Evolutionary conservation across 2,329 filamentous ascomycete species (phyloP).

Genomic region (Macrophomina phaseolina): DNA sequence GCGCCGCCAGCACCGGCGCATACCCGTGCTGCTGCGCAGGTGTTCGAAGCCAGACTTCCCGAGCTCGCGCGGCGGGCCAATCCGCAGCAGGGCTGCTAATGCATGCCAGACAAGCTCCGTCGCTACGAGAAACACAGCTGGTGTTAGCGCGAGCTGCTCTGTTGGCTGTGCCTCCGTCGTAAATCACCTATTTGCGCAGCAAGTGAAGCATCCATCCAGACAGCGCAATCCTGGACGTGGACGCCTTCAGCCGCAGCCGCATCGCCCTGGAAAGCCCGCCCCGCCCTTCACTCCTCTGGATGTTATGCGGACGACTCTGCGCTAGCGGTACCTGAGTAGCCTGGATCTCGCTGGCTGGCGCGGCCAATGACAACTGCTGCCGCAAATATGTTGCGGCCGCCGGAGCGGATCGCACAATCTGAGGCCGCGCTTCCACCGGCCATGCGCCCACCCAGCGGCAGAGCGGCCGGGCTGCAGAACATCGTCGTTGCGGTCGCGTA

Average conservation of each 20-base stretch:
- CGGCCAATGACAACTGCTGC: conserved; percentile 27
- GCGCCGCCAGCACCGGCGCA: conserved; percentile 22
- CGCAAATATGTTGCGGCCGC: conserved; percentile 27
- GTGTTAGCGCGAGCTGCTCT: conserved; percentile 20
- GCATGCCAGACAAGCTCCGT: conserved; percentile 30
- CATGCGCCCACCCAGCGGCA: conserved; percentile 17
- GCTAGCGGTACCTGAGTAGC: conserved; percentile 19
- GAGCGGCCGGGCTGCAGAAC: conserved; percentile 9
- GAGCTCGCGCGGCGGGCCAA: conserved; percentile 29
- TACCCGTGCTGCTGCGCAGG: conserved; percentile 22
- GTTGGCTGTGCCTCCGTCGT: neutral
- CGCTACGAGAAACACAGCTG: conserved; percentile 29
- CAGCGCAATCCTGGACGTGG: neutral
- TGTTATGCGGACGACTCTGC: conserved; percentile 6
- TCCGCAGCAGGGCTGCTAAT: conserved; percentile 26
- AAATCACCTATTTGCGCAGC: conserved; percentile 9
- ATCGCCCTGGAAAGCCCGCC: neutral
- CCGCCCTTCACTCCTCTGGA: neutral
- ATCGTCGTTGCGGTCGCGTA: conserved; percentile 19
- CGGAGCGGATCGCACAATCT: conserved; percentile 27
- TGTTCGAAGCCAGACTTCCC: conserved; percentile 28
- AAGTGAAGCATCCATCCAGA: neutral
- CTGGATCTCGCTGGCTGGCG: conserved; percentile 15
- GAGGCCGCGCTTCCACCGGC: conserved; percentile 19
- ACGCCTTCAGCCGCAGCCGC: neutral